Conservation (phyloP, 1,139 yeast species). For the Yamadazyma pseudoaaseri region DNA sequence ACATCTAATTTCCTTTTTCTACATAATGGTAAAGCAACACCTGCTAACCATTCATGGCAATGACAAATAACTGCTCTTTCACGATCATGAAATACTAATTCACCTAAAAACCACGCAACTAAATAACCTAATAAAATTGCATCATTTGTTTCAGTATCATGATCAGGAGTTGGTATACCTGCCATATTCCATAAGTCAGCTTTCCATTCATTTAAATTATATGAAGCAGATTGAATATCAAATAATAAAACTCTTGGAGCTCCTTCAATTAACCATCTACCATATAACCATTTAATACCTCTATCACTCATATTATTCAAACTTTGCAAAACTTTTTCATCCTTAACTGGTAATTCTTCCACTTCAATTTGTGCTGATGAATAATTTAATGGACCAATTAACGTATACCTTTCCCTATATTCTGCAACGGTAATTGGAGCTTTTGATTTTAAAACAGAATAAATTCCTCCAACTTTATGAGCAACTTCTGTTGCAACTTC, state of each 20-base stretch:
- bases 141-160: constrained; percentile 85
- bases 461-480: constrained; percentile 96
- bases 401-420: constrained; percentile 81
- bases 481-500: constrained; percentile 98
- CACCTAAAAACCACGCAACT: constrained; percentile 97
- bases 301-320: constrained; percentile 73
- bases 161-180: constrained; percentile 91
- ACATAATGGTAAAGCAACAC: constrained; percentile 91
- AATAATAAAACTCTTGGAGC: constrained; percentile 91
- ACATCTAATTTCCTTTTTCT: constrained; percentile 89
- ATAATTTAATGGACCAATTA: constrained; percentile 83
- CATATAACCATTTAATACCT: constrained; percentile 83
- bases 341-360: constrained; percentile 77
- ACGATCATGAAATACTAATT: constrained; percentile 76
- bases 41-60: constrained; percentile 98
- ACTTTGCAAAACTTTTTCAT: constrained; percentile 58
- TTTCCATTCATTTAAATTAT: constrained; percentile 86
- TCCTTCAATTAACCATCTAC: constrained; percentile 97
- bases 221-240: constrained; percentile 75
- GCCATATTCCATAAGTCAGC: constrained; percentile 88
- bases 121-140: constrained; percentile 90
- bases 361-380: constrained; percentile 89
- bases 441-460: constrained; percentile 92
- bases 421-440: constrained; percentile 97
- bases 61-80: constrained; percentile 90